Base-by-base conservation (phyloP, 2,329 filamentous ascomycete genomes). In the Hypomyces perniciosus region DNA sequence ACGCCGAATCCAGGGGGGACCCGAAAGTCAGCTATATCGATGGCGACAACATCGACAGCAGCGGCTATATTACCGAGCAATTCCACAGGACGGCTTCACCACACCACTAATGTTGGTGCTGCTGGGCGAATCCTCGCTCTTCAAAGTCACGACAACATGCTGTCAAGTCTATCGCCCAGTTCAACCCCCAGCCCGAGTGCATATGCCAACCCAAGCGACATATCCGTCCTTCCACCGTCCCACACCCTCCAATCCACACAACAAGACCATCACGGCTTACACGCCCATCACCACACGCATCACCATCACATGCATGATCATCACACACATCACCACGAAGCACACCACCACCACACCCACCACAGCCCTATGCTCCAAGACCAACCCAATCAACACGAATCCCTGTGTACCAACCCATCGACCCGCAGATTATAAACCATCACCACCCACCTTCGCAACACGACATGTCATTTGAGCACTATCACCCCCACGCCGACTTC, bases 351-450 rank as follows among this genome's bases (percentile, higher is more conserved):
- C 31, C 38, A 59, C 35, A 61, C 66, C 27, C 65, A 62, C 12
- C 67, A 72, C 43, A 64, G 68, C 43, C 60, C 64, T 52, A 58
- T 67, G 60, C 53, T 69, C 9, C 66, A 69, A 12, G 64, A 59
- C 33, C 62, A 62, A 44, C 61, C 63, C 44, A 53, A 58, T 28
- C 60, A 57, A 31, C 54, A 59, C 31, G 54, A 64, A 27, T 56
- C 65, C 66, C 67, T 30, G 65, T 73, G 29, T 78, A 77, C 60
- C 76, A 80, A 48, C 79, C 78, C 28, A 81, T 82, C 62, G 78
- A 82, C 59, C 78, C 79, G 8, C 48, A 51, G 27, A 51, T 51
- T 30, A 51, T 51, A 8, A 42, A 55, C 5, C 55, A 62, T 10
- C 56, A 56, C 35, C 40, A 41, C 20, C 46, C 48, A 30, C 35